Evolutionary conservation across 2,329 filamentous ascomycete genomes (phyloP).

Genomic region (Tolypocladium sp.): DNA sequence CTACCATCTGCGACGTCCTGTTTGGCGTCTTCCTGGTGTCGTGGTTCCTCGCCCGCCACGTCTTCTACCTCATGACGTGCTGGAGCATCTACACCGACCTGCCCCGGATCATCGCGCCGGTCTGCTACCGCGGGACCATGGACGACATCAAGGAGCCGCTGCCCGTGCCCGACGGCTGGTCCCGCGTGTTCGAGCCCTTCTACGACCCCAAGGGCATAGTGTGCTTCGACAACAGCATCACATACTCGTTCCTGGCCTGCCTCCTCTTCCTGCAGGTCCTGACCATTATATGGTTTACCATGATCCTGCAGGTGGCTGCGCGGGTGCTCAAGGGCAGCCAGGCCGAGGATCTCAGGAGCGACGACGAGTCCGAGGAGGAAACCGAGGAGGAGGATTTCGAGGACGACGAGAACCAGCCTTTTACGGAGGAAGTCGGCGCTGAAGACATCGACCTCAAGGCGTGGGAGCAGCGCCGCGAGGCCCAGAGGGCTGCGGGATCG

Average conservation of each 20-base stretch:
- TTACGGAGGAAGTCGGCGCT: neutral
- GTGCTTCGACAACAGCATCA: conserved; percentile 71
- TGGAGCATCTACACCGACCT: conserved; percentile 70
- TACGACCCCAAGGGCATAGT: conserved; percentile 60
- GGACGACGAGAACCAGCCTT: neutral
- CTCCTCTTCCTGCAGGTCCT: conserved; percentile 72
- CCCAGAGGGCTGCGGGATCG: conserved; percentile 37
- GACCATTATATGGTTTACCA: conserved; percentile 78
- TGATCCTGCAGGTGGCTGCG: conserved; percentile 76
- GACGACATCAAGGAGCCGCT: conserved; percentile 46
- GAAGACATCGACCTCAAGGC: conserved; percentile 14
- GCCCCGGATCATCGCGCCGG: conserved; percentile 50
- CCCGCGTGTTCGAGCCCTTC: conserved; percentile 67
- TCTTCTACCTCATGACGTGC: conserved; percentile 69
- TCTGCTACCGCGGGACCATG: conserved; percentile 60
- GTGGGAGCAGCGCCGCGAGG: conserved; percentile 45
- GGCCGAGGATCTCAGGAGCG: conserved; percentile 81
- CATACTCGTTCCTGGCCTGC: conserved; percentile 65
- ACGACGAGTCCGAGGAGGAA: conserved; percentile 62
- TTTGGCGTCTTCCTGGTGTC: conserved; percentile 80
- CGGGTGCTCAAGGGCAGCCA: conserved; percentile 66
- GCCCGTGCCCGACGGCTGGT: conserved; percentile 36
- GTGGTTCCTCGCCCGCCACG: conserved; percentile 78
- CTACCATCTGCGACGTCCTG: conserved; percentile 66
- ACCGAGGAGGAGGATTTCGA: conserved; percentile 6